Conservation (phyloP, 148 eudicot genomes). For the Fallopia convolvulus region DNA sequence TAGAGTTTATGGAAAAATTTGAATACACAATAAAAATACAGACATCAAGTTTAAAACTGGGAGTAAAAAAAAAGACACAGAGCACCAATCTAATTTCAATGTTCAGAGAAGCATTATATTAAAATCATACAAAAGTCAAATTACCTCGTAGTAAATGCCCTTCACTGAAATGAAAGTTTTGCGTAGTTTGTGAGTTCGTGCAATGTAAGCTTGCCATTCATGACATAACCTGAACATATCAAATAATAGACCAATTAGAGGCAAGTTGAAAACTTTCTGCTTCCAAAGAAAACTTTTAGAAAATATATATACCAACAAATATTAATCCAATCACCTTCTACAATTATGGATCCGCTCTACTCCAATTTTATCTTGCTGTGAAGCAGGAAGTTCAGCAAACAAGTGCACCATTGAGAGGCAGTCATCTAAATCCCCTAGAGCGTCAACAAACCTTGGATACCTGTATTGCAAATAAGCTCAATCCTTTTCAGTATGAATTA, state of each 20-base stretch:
- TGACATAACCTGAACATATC: constrained; percentile 63
- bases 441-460: constrained; percentile 89
- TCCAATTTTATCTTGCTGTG: constrained; percentile 63
- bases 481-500: not conserved
- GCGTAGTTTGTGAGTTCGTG: constrained; percentile 81
- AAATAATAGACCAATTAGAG: not conserved
- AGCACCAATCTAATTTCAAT: not conserved
- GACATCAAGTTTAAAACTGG: not conserved
- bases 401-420: constrained; percentile 88
- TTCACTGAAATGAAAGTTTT: constrained; percentile 88
- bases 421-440: constrained; percentile 87
- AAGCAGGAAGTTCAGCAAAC: constrained; percentile 87
- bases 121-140: not conserved
- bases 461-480: constrained; percentile 23
- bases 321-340: constrained; percentile 47
- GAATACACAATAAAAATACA: not conserved
- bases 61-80: not conserved
- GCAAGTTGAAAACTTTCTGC: not conserved
- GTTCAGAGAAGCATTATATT: not conserved
- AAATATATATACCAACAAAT: not conserved
- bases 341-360: constrained; percentile 75
- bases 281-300: not conserved
- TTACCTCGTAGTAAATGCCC: constrained; percentile 92
- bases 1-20: constrained; percentile 18
- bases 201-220: constrained; percentile 87